Conservation (phyloP, 805 yeast genomes). For the Yarrowia sp. region DNA sequence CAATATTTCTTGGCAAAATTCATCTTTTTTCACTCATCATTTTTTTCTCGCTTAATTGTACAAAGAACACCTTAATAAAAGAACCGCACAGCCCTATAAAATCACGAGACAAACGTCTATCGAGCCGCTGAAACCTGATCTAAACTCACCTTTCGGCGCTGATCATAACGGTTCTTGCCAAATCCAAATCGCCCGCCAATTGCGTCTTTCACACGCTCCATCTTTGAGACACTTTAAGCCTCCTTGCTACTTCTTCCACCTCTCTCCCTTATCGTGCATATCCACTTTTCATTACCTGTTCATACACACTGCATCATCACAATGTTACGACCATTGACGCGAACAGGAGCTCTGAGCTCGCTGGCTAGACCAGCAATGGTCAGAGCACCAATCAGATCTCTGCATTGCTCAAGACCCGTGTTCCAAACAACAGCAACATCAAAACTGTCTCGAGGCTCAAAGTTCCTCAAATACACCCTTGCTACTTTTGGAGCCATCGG, state of each 20-base stretch:
- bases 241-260: not conserved
- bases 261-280: not conserved
- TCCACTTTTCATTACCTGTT: not conserved
- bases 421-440: not conserved
- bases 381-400: not conserved
- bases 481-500: conserved; percentile 29
- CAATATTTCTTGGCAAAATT: no score
- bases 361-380: not conserved
- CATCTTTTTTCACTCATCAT: no score
- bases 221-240: not conserved
- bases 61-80: no score
- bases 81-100: no score
- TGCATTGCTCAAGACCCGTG: not conserved
- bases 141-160: not conserved
- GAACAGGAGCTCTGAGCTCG: not conserved
- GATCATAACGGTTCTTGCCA: not conserved
- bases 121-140: not conserved
- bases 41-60: no score
- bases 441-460: not conserved
- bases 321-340: not conserved
- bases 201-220: not conserved
- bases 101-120: not conserved
- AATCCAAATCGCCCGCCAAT: not conserved
- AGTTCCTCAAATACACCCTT: not conserved
- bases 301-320: no score